Evolutionary conservation across 305 asterid genomes (phyloP).

Genomic region (Fraxinus albicans): DNA sequence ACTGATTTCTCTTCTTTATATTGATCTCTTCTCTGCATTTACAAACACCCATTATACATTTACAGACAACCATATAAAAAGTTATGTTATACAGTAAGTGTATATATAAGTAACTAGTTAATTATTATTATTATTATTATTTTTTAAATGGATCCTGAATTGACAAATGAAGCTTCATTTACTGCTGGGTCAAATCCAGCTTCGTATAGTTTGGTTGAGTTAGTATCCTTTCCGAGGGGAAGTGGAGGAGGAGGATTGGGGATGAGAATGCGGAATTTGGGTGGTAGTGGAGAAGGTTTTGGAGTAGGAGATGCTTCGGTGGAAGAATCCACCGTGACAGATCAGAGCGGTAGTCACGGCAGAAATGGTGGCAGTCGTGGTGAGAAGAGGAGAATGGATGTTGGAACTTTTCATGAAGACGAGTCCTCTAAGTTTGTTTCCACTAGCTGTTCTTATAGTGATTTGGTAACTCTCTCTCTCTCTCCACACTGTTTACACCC

Average conservation of each 20-base stretch:
- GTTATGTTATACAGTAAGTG: neutral
- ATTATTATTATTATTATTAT: neutral
- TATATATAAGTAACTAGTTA: neutral
- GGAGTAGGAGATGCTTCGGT: constrained; percentile 46
- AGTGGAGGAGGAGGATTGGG: constrained; percentile 48
- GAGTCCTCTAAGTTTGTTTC: constrained; percentile 49
- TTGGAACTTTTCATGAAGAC: constrained; percentile 40
- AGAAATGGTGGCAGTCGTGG: constrained; percentile 23
- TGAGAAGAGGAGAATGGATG: constrained; percentile 55
- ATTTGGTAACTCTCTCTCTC: constrained; percentile 41
- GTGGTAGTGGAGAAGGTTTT: constrained; percentile 21
- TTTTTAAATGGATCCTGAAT: constrained; percentile 70
- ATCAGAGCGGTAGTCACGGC: constrained; percentile 48
- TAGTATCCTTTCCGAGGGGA: constrained; percentile 55
- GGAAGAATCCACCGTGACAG: constrained; percentile 76
- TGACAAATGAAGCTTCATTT: constrained; percentile 67
- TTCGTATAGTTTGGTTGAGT: constrained; percentile 69
- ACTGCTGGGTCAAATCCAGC: constrained; percentile 73
- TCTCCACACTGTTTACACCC: neutral
- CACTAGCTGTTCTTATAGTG: constrained; percentile 47
- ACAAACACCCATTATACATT: neutral
- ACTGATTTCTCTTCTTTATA: neutral
- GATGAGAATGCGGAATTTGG: constrained; percentile 49
- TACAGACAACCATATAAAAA: neutral
- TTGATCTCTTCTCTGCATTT: neutral